Evolutionary conservation across 768 basidiomycete genomes (phyloP).

Genomic region (Serendipita vermifera): DNA sequence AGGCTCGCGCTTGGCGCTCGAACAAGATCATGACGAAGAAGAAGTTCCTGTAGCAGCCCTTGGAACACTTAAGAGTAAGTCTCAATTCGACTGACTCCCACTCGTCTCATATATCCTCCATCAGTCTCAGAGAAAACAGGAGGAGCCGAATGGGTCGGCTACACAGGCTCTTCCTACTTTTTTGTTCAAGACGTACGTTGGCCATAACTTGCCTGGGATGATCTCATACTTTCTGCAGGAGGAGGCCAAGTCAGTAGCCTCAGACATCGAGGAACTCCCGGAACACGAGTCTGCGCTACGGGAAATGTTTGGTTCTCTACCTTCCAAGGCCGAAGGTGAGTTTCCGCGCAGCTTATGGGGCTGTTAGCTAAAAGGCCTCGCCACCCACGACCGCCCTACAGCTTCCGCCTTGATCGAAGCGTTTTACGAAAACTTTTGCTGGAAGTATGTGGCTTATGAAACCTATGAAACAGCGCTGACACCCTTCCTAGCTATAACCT

Average conservation of each 20-base stretch:
- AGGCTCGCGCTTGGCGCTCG: background rate
- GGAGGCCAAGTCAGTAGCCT: background rate
- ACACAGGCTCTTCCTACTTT: slow-evolving; percentile 2
- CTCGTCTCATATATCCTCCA: background rate
- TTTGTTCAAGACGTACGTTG: slow-evolving; percentile 4
- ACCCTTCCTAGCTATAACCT: background rate
- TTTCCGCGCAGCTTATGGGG: too few species aligned
- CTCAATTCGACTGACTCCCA: background rate
- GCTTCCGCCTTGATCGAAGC: background rate
- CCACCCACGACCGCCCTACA: too few species aligned
- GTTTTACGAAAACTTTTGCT: slow-evolving; percentile 1
- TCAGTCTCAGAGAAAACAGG: slow-evolving; percentile 5
- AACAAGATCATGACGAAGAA: slow-evolving; percentile 5
- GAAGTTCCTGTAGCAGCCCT: slow-evolving; percentile 3
- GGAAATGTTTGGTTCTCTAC: background rate
- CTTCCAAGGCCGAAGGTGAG: background rate
- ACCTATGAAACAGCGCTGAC: too few species aligned
- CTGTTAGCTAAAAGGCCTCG: too few species aligned
- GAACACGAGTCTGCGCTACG: background rate
- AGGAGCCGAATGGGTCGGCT: slow-evolving; percentile 2
- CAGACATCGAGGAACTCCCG: background rate
- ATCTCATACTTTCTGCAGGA: background rate
- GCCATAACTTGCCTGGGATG: background rate
- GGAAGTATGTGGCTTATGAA: background rate
- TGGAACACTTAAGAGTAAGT: background rate